Evolutionary conservation across 2,329 filamentous ascomycete genomes (phyloP), one percentile per base, ranked within the genome.

Genomic region (Paraphaeosphaeria minitans): DNA sequence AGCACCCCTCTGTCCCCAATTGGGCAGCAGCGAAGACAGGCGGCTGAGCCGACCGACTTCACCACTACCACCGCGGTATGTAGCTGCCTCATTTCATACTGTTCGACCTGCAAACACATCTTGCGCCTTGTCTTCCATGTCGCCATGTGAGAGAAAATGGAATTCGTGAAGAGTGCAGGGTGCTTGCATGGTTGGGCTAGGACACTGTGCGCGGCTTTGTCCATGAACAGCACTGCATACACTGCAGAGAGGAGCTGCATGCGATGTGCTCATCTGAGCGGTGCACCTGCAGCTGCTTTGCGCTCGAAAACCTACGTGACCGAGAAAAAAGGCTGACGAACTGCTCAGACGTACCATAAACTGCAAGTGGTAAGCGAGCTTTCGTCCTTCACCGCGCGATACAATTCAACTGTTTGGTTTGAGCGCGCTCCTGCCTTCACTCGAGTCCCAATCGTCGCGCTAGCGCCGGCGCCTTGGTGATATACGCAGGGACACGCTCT

Each of bases 331-430:
- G 56, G 66, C 72, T 75, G 65, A 75, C 71, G 49, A 60, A 55
- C 50, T 55, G 16, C 62, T 47, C 70, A 90, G 86, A 84, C 86
- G 62, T 82, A 88, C 72, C 87, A 89, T 71, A 89, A 89, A 81
- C 88, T 91, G 68, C 89, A 92, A 83, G 84, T 92, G 80, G 90
- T 93, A 89, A 81, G 89, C 55, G 37, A 22, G 12, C 50, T 52
- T 46, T 57, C 57, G 59, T 50, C 39, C 53, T 60, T 51, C 58
- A 58, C 45, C 58, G 51, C 41, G 43, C 47, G n/a, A 35, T 16
- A 37, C 29, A 7, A 21, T 48, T 27, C 24, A 27, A 4, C 24
- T 27, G 24, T 27, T n/a, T 43, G 19, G 19, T 43, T 51, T 31
- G 29, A 53, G 58, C 57, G 55, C 51, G 42, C 47, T 59, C 56